phyloP scores from a whole-genome alignment of 768 basidiomycete genomes.

The Pholiota molesta region DNA sequence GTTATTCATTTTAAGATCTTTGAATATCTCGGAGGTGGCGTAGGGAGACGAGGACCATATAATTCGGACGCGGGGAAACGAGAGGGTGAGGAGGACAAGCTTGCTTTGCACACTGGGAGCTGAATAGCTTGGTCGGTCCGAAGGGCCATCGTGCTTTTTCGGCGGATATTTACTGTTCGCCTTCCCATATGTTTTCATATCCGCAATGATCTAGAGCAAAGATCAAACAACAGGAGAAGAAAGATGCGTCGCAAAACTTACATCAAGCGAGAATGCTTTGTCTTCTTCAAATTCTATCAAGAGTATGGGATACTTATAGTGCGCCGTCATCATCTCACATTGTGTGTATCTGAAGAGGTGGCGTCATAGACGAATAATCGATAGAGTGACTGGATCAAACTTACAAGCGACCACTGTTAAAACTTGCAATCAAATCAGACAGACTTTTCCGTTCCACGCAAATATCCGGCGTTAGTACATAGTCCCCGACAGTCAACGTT shows the following conservation, averaged over 20 bases:
- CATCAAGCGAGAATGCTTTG: conserved; percentile 91
- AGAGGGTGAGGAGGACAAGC: conserved; percentile 83
- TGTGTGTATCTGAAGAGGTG: conserved; percentile 77
- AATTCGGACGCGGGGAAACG: conserved; percentile 90
- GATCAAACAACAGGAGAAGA: conserved; percentile 1
- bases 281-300: conserved; percentile 98
- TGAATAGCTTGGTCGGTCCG: conserved; percentile 35
- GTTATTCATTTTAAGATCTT: conserved; percentile 81
- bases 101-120: conserved; percentile 82
- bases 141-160: conserved; percentile 46
- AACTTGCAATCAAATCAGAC: conserved; percentile 89
- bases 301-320: conserved; percentile 92
- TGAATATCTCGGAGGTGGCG: conserved; percentile 89
- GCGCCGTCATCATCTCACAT: conserved; percentile 94
- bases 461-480: conserved; percentile 93
- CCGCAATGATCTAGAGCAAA: conserved; percentile 54
- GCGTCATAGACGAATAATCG: background rate
- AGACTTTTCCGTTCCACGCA: conserved; percentile 96
- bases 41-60: conserved; percentile 98
- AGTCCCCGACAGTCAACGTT: conserved; percentile 94
- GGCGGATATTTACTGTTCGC: conserved; percentile 56
- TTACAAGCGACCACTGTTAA: conserved; percentile 91
- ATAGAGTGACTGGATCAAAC: conserved; percentile 30
- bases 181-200: conserved; percentile 71
- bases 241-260: conserved; percentile 24